phyloP scores from a whole-genome alignment of 495 filamentous ascomycete genomes.

The Aspergillus sclerotiicarbonarius region DNA sequence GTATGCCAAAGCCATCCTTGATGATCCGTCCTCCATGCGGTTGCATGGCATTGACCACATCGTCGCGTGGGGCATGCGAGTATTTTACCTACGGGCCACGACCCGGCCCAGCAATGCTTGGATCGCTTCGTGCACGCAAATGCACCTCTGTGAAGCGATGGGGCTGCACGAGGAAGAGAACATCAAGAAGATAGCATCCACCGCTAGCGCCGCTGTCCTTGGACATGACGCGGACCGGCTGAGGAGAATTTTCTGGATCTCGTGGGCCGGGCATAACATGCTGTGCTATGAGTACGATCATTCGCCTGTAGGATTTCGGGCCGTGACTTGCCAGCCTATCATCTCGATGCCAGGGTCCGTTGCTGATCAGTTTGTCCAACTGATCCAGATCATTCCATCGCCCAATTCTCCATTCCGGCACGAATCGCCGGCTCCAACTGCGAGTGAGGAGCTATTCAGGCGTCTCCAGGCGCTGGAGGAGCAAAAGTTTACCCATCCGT shows the following conservation, averaged over 20 bases:
- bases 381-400: conserved; percentile 31
- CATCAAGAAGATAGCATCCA: conserved; percentile 27
- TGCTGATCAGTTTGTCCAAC: conserved; percentile 30
- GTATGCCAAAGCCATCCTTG: conserved; percentile 34
- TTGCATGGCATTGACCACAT: conserved; percentile 31
- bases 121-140: conserved; percentile 34
- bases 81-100: conserved; percentile 35
- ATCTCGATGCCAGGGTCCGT: conserved; percentile 20
- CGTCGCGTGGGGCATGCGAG: conserved; percentile 33
- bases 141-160: conserved; percentile 32
- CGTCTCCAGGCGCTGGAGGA: conserved; percentile 21
- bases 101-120: conserved; percentile 35
- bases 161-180: conserved; percentile 31
- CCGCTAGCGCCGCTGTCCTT: conserved; percentile 18
- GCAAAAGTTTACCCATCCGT: conserved; percentile 24
- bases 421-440: conserved; percentile 15
- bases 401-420: conserved; percentile 29
- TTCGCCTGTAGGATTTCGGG: conserved; percentile 24
- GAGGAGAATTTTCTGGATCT: conserved; percentile 34
- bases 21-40: conserved; percentile 31
- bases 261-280: conserved; percentile 34
- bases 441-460: conserved; percentile 23
- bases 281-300: conserved; percentile 33
- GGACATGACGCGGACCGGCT: conserved; percentile 31
- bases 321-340: conserved; percentile 28